Percentiles rank a stretch among this genome's conserved stretches.
Conservation (phyloP, 495 filamentous ascomycete genomes). For the Penicillium bovifimosum region DNA sequence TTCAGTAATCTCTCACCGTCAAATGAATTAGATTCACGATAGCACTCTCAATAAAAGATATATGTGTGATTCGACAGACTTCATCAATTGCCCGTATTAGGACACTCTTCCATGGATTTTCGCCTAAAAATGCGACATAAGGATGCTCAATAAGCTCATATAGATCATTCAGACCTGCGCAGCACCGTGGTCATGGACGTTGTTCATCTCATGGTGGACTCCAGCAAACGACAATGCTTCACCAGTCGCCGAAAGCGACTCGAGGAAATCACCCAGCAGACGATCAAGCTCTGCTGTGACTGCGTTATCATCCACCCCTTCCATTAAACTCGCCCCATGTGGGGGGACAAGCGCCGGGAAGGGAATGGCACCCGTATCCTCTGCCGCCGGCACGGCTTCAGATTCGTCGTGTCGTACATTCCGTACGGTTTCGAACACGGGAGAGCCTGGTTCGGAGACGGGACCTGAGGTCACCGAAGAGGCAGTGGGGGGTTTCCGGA, state of each 20-base stretch:
- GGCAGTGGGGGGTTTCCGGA: conserved; percentile 5
- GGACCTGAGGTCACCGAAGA: conserved; percentile 3
- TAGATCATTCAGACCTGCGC: conserved; percentile 7
- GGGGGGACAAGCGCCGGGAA: conserved; percentile 36
- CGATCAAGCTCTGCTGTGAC: conserved; percentile 36
- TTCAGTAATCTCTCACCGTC: neutral
- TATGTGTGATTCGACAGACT: neutral
- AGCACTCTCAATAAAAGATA: too few species aligned
- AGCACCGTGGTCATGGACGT: neutral
- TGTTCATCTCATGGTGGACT: conserved; percentile 5
- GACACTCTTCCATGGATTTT: neutral
- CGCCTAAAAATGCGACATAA: neutral
- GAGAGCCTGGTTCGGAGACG: conserved; percentile 25
- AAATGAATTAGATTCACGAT: too few species aligned
- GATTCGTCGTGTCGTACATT: conserved; percentile 16
- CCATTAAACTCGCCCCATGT: conserved; percentile 29
- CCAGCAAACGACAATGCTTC: conserved; percentile 26
- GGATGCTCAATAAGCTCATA: neutral
- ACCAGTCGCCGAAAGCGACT: conserved; percentile 31
- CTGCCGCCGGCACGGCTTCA: neutral
- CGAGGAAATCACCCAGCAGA: conserved; percentile 36
- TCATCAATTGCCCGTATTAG: neutral
- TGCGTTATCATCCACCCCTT: conserved; percentile 27
- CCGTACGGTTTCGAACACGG: conserved; percentile 25
- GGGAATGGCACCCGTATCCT: conserved; percentile 14